A percentile compares a stretch with the other conserved stretches of the same genome.
Conservation (phyloP, 108 stramenopile species). For the Epithemia pelagica region DNA sequence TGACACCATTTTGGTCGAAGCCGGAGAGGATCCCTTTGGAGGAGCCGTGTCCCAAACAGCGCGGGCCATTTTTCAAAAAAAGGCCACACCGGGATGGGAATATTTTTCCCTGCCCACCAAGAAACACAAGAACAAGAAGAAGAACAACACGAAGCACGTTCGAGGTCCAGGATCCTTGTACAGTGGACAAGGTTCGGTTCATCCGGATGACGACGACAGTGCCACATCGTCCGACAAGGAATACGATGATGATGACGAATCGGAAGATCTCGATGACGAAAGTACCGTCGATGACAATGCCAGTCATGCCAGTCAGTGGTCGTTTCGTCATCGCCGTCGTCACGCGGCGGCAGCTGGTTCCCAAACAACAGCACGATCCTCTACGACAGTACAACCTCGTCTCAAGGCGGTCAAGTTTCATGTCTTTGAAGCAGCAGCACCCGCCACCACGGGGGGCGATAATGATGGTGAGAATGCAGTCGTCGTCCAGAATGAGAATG, state of each 20-base stretch:
- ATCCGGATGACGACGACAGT: neutral
- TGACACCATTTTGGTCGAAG: slow-evolving; percentile 49
- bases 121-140: neutral
- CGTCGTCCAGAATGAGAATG: neutral
- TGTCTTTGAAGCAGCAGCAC: slow-evolving; percentile 28
- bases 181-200: neutral
- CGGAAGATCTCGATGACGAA: too few relatives aligned
- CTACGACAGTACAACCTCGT: neutral
- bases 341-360: neutral
- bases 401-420: slow-evolving; percentile 63
- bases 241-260: neutral
- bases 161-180: neutral
- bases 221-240: neutral
- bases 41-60: slow-evolving; percentile 33
- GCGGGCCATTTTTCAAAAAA: slow-evolving; percentile 36
- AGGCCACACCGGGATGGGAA: slow-evolving; percentile 65
- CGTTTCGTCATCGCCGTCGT: slow-evolving; percentile 3
- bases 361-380: too few relatives aligned
- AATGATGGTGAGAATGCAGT: neutral
- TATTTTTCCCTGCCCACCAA: slow-evolving; percentile 4
- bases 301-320: neutral
- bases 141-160: too few relatives aligned
- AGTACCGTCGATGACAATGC: too few relatives aligned
- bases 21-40: slow-evolving; percentile 37
- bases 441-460: slow-evolving; percentile 3